Conservation (phyloP, 192 early-diverging fungal genomes). For the Mortierella antarctica region DNA sequence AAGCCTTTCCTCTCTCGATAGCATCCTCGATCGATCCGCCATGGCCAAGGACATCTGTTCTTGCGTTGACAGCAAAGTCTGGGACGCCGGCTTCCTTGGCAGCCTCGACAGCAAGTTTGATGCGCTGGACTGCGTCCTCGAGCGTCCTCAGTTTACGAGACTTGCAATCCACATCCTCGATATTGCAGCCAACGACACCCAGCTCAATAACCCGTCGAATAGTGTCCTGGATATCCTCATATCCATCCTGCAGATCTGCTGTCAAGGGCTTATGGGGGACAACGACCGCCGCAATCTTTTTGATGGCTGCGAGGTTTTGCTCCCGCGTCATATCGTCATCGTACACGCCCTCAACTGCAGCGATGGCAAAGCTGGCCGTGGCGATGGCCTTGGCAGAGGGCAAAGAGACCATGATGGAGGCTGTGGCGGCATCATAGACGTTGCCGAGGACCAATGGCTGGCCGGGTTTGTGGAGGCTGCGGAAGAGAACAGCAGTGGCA, state of each 20-base stretch:
- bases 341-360: slow-evolving; percentile 42
- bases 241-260: slow-evolving; percentile 56
- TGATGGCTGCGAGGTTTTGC: slow-evolving; percentile 44
- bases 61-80: slow-evolving; percentile 60
- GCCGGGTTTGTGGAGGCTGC: slow-evolving; percentile 25
- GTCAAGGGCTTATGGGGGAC: slow-evolving; percentile 20
- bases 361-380: slow-evolving; percentile 54
- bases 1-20: slow-evolving; percentile 54
- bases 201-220: slow-evolving; percentile 20
- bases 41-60: slow-evolving; percentile 43
- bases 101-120: slow-evolving; percentile 34
- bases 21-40: slow-evolving; percentile 51
- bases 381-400: slow-evolving; percentile 47
- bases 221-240: slow-evolving; percentile 43
- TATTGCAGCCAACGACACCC: slow-evolving; percentile 30
- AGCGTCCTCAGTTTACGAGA: slow-evolving; percentile 19
- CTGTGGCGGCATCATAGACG: slow-evolving; percentile 38
- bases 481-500: slow-evolving; percentile 15
- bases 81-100: slow-evolving; percentile 51
- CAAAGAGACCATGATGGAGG: slow-evolving; percentile 18
- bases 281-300: slow-evolving; percentile 30
- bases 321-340: slow-evolving; percentile 55
- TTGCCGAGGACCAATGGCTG: slow-evolving; percentile 28
- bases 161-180: slow-evolving; percentile 36
- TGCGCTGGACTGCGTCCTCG: slow-evolving; percentile 35